Evolutionary conservation across 2,329 filamentous ascomycete species (phyloP), one percentile per base, ranked within the genome.

Genomic region (Chaetothyriales sp.): DNA sequence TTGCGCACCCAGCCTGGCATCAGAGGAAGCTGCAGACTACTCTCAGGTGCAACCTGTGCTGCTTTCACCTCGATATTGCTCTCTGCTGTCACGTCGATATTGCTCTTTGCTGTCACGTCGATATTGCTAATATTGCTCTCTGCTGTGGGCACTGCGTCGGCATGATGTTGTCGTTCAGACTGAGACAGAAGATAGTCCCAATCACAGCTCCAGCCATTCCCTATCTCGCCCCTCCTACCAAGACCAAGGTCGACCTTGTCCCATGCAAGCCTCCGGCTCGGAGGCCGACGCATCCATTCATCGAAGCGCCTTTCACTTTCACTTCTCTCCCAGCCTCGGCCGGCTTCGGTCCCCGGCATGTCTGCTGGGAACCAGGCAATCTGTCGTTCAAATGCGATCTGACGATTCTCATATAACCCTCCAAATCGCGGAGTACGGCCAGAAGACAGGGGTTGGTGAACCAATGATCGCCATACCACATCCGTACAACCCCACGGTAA

Each of bases 401-500:
- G 90, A 37, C 82, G 78, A 48, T 81, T 75, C 67, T 98, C 85
- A 45, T 86, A 76, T 29, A 95, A 63, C 0, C 92, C 90, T 1
- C 86, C 90, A 59, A 94, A 88, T 20, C 83, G 77, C 1, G 87
- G 85, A 54, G 88, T 94, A 0, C 84, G 83, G 6, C 89, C 89
- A 1, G 82, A 85, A 0, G 82, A 85, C 0, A 94, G 73, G 0
- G 87, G 86, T 54, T 83, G 88, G 63, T 88, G 88, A 69, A 94
- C 83, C 13, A 97, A 69, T 46, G 80, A 82, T 61, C 90, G 84
- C 92, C 92, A 98, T 29, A 95, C 74, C 0, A 87, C 80, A 37
- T 81, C 73, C 37, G 97, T 84, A 61, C 86, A 95, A 64, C 86
- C 89, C 88, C 90, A 95, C 0, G 92, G 92, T 2, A 92, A 76